phyloP scores from a whole-genome alignment of 768 basidiomycete species.

The Tulasnella sp. region DNA sequence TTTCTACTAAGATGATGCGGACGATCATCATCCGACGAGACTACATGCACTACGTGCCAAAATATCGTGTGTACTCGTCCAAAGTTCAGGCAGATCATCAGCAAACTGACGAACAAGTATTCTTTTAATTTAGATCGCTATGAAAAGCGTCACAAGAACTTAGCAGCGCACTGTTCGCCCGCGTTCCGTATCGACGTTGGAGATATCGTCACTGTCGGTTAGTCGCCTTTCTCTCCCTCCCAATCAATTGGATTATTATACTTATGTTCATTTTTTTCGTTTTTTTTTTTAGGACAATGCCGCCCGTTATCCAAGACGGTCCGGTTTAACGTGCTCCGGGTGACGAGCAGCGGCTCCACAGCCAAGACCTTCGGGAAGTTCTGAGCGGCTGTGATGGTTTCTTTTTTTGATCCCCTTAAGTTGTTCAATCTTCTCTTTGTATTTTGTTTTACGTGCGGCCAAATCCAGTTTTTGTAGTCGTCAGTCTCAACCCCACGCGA shows the following conservation, averaged over 20 bases:
- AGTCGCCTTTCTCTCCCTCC: conserved; percentile 27
- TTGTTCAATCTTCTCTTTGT: neutral
- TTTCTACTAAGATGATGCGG: conserved; percentile 99
- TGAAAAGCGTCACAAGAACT: conserved; percentile 97
- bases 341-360: conserved; percentile 84
- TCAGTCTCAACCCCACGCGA: too few relatives aligned
- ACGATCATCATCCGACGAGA: conserved; percentile 93
- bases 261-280: conserved; percentile 15
- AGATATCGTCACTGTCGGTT: conserved; percentile 90
- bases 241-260: neutral
- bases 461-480: too few relatives aligned
- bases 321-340: conserved; percentile 97
- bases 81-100: neutral
- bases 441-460: neutral
- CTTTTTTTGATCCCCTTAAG: neutral
- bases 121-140: conserved; percentile 64
- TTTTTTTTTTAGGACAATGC: conserved; percentile 66
- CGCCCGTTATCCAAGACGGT: conserved; percentile 98
- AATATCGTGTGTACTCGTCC: conserved; percentile 70
- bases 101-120: conserved; percentile 4
- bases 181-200: conserved; percentile 97
- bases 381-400: conserved; percentile 30
- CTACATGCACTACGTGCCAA: conserved; percentile 93
- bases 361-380: conserved; percentile 94
- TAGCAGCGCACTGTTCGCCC: conserved; percentile 93